Conservation (phyloP, 768 basidiomycete species). For the Termitomyces heimii region DNA sequence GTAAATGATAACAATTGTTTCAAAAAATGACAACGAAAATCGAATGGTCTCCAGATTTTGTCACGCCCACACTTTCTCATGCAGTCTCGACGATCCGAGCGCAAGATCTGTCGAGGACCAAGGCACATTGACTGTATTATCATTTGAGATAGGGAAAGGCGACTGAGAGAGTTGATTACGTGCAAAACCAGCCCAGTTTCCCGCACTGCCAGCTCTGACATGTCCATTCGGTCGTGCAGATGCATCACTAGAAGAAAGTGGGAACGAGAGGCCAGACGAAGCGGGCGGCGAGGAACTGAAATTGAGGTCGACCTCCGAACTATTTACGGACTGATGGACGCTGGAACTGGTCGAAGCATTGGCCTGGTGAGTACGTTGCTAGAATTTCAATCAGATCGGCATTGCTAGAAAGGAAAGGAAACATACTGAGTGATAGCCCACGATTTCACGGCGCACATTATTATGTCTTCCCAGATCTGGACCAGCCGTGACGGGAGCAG, state of each 20-base stretch:
- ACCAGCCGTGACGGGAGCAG: constrained; percentile 78
- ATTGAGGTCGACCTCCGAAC: constrained; percentile 58
- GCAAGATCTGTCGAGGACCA: constrained; percentile 54
- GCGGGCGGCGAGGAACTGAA: constrained; percentile 51
- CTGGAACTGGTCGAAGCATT: constrained; percentile 39
- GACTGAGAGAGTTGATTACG: constrained; percentile 46
- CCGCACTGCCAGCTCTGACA: constrained; percentile 73
- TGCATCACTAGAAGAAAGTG: constrained; percentile 37
- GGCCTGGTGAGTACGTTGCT: constrained; percentile 42
- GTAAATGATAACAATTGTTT: constrained; percentile 23
- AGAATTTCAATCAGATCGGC: constrained; percentile 11
- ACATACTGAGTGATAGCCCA: constrained; percentile 65
- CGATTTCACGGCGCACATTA: constrained; percentile 64
- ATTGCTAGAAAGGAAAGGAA: constrained; percentile 10
- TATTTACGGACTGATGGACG: constrained; percentile 72
- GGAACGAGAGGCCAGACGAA: constrained; percentile 30
- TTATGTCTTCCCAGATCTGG: constrained; percentile 80
- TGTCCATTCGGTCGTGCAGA: constrained; percentile 56
- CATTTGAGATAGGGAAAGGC: constrained; percentile 50
- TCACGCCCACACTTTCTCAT: constrained; percentile 60
- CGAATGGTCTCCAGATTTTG: constrained; percentile 3
- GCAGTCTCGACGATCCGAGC: constrained; percentile 43
- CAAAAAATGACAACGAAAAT: constrained; percentile 16
- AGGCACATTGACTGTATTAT: constrained; percentile 48
- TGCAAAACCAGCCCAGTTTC: constrained; percentile 68